phyloP scores from a whole-genome alignment of 495 filamentous ascomycete species.

The Choiromyces venosus region DNA sequence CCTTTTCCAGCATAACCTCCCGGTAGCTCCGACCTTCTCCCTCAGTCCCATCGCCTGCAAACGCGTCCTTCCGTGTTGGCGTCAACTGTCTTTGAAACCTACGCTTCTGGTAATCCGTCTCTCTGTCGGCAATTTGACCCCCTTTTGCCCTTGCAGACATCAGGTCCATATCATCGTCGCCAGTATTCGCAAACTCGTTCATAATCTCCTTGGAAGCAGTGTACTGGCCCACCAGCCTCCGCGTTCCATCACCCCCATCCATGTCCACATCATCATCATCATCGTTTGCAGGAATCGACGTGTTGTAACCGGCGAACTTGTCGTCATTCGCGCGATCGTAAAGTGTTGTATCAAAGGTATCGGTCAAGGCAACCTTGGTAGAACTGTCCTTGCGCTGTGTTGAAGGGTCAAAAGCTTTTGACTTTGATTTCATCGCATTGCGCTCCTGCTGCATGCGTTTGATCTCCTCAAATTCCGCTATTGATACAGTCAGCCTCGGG shows the following conservation, averaged over 20 bases:
- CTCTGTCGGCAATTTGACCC: constrained; percentile 80
- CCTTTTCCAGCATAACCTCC: constrained; percentile 83
- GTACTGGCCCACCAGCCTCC: constrained; percentile 90
- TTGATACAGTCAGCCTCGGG: constrained; percentile 32
- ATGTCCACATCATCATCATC: constrained; percentile 78
- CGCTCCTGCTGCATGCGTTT: constrained; percentile 84
- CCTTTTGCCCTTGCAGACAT: constrained; percentile 81
- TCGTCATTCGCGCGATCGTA: constrained; percentile 77
- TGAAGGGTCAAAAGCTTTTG: constrained; percentile 76
- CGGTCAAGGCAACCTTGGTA: constrained; percentile 91
- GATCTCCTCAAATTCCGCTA: constrained; percentile 77
- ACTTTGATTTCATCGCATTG: constrained; percentile 82
- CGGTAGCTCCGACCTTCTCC: constrained; percentile 71
- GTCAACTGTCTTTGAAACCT: constrained; percentile 80
- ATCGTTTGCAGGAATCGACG: constrained; percentile 73
- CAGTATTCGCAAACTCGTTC: constrained; percentile 89
- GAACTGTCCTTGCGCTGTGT: constrained; percentile 83
- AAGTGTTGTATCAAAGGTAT: constrained; percentile 86
- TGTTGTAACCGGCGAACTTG: constrained; percentile 87
- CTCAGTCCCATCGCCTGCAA: constrained; percentile 57
- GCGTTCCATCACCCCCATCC: constrained; percentile 64
- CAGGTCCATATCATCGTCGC: constrained; percentile 74
- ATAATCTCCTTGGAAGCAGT: constrained; percentile 86
- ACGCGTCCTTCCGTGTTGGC: constrained; percentile 83
- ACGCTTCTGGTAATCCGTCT: constrained; percentile 97